Conservation (phyloP, 495 filamentous ascomycete species). For the Peziza echinospora region DNA sequence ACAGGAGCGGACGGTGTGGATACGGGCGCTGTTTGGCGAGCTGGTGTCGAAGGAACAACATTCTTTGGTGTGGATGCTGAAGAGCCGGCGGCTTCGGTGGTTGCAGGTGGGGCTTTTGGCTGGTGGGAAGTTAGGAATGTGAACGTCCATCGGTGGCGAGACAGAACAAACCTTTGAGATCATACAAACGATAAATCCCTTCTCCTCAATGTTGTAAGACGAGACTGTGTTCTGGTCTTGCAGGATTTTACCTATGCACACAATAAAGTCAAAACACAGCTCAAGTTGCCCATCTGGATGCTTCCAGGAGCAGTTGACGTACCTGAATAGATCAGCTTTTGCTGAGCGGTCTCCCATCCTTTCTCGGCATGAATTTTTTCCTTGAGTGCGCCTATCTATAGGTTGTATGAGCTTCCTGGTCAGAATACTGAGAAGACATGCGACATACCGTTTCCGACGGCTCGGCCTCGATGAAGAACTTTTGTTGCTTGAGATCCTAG, state of each 20-base stretch:
- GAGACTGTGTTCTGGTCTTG: constrained; percentile 91
- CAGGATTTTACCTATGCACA: constrained; percentile 66
- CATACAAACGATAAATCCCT: constrained; percentile 97
- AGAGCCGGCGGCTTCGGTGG: constrained; percentile 24
- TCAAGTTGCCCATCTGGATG: neutral
- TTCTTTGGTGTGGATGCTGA: constrained; percentile 28
- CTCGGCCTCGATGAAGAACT: constrained; percentile 86
- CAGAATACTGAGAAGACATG: neutral
- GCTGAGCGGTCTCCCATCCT: constrained; percentile 66
- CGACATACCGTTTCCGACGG: constrained; percentile 68
- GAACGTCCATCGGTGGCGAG: neutral
- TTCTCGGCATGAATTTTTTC: constrained; percentile 72
- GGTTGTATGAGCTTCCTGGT: constrained; percentile 2
- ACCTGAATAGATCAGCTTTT: constrained; percentile 98
- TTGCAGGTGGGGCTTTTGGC: constrained; percentile 47
- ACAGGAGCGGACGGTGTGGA: constrained; percentile 26
- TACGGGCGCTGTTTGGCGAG: constrained; percentile 25
- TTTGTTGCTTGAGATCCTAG: constrained; percentile 92
- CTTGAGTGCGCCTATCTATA: constrained; percentile 69
- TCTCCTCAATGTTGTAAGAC: constrained; percentile 94
- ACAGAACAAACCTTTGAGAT: constrained; percentile 54
- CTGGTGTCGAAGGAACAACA: constrained; percentile 35
- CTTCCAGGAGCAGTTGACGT: constrained; percentile 19
- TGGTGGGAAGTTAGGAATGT: constrained; percentile 18
- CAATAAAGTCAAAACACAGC: neutral